phyloP scores from a whole-genome alignment of 1,139 yeast genomes.

The Saccharomyces hybrid region DNA sequence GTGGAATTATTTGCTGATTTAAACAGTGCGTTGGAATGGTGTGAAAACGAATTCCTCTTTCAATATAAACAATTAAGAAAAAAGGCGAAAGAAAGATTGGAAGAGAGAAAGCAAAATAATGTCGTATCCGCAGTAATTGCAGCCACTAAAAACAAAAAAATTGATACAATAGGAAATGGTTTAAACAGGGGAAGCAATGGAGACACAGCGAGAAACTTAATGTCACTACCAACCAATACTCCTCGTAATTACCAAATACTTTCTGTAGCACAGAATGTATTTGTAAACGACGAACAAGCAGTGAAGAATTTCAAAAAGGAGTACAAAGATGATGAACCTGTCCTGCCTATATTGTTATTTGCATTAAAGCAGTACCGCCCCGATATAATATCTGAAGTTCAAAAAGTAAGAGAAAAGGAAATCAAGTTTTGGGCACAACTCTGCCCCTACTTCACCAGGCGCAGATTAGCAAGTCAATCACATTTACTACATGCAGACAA shows the following conservation, averaged over 20 bases:
- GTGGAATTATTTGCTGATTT: constrained; percentile 44
- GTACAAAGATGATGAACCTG: constrained; percentile 18
- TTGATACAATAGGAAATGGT: neutral
- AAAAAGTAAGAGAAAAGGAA: constrained; percentile 17
- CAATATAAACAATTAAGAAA: constrained; percentile 45
- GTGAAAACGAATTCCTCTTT: constrained; percentile 80
- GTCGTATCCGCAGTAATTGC: constrained; percentile 4
- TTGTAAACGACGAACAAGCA: constrained; percentile 29
- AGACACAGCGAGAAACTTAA: constrained; percentile 4
- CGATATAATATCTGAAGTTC: constrained; percentile 32
- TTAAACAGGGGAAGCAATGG: neutral
- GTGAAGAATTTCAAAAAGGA: constrained; percentile 36
- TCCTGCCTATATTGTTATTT: constrained; percentile 23
- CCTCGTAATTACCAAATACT: constrained; percentile 36
- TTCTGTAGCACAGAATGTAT: constrained; percentile 33
- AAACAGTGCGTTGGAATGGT: constrained; percentile 90
- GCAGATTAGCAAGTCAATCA: constrained; percentile 16
- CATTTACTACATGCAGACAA: constrained; percentile 20
- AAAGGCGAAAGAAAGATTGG: constrained; percentile 18
- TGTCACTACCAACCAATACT: constrained; percentile 32
- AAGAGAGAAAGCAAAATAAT: constrained; percentile 3
- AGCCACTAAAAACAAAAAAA: neutral
- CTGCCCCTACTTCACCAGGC: constrained; percentile 21
- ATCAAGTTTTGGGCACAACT: constrained; percentile 25
- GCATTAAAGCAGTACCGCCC: constrained; percentile 28